Evolutionary conservation across 495 filamentous ascomycete species (phyloP).

Genomic region (Neurospora sp.): DNA sequence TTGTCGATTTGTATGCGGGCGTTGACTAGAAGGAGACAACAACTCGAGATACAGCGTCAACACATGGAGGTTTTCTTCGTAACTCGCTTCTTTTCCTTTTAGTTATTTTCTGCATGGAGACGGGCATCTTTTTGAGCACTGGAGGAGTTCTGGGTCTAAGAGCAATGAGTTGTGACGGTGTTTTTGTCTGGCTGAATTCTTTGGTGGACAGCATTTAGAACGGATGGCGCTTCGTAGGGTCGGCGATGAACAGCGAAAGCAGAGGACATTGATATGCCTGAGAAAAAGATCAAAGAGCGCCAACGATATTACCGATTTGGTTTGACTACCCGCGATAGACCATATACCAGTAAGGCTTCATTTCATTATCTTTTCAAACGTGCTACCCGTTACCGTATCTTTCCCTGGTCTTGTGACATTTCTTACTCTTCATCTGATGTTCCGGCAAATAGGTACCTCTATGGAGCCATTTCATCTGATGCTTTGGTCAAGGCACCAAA

Average conservation of each 20-base stretch:
- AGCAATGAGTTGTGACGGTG: background rate
- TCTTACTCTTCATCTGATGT: background rate
- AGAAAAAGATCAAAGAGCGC: background rate
- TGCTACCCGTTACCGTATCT: background rate
- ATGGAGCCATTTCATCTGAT: background rate
- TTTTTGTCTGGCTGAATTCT: background rate
- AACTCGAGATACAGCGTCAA: background rate
- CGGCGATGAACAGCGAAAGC: background rate
- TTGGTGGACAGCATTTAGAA: background rate
- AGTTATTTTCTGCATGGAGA: background rate
- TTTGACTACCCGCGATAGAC: background rate
- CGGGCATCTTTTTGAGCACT: background rate
- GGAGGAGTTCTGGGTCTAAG: background rate
- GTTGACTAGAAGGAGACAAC: conserved; percentile 41
- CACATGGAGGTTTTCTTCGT: background rate
- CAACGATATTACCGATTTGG: background rate
- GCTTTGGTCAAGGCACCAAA: background rate
- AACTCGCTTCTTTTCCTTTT: background rate
- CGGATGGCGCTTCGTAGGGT: background rate
- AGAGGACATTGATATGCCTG: background rate
- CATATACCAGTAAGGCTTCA: background rate
- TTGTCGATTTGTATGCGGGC: conserved; percentile 87
- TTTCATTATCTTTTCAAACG: background rate
- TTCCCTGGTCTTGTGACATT: background rate
- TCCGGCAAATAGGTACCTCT: background rate